Base-by-base conservation (phyloP, 331 rosid species). In the Stylosanthes scabra region DNA sequence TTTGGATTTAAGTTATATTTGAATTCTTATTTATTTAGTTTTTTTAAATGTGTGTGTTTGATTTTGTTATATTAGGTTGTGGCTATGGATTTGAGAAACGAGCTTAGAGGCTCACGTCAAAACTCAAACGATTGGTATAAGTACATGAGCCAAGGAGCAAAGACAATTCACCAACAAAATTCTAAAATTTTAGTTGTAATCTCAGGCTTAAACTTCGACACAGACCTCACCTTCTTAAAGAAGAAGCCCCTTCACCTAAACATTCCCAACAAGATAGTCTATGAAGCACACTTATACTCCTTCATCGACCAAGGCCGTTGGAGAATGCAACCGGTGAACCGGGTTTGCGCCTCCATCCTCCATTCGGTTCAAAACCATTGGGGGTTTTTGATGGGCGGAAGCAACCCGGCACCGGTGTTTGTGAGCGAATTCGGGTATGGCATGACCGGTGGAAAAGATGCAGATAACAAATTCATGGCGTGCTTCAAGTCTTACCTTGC, bases 391-490 rank as follows among this genome's bases (percentile, higher is more conserved):
- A 29, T 71, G 34, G 40, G 68, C 4, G 73, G 69, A 4, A 67
- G 80, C 11, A 56, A 73, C 1, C 75, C 83, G 10, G 59, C 42
- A 6, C 89, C 91, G 2, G 7, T 87, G 45, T 63, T 68, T 20
- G 9, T 82, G 20, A 84, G 87, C 65, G 89, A 84, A 72, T 84
- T 87, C 46, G 89, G 89, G 2, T 82, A 60, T 13, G 84, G 84
- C 54, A 80, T 70, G 80, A 59, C 6, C 3, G 45, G 56, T 42
- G 72, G 5, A 3, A 70, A 44, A 44, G 34, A 34, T 2, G 77
- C 11, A 3, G 82, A 77, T 11, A 72, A 82, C 44, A 70, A 78
- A 5, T 87, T 44, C 70, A 9, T 82, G n/a, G 78, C 76, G 1
- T 80, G 91, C 74, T 55, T 84, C 9, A 15, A 56, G 60, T 63